A percentile compares a stretch with the other conserved stretches of the same genome.
phyloP scores from a whole-genome alignment of 139 green algal genomes.

The Chlorella sorokiniana region DNA sequence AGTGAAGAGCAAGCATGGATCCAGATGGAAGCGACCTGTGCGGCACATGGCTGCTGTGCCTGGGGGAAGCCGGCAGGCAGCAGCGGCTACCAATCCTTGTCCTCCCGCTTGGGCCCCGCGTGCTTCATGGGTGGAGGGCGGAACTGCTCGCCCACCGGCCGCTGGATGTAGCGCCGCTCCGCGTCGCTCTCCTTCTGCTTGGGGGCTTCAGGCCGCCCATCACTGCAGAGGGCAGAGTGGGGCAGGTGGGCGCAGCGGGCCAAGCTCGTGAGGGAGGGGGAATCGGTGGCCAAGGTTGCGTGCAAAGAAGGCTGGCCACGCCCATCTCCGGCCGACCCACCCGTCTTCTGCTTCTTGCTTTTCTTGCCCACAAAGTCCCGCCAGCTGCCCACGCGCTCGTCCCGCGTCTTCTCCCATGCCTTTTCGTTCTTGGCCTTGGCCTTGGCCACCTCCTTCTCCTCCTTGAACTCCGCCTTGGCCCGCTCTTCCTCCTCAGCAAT shows the following conservation, averaged over 20 bases:
- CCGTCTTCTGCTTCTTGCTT: slow-evolving; percentile 54
- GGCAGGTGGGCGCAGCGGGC: background rate
- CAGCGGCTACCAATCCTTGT: slow-evolving; percentile 1
- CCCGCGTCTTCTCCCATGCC: slow-evolving; percentile 81
- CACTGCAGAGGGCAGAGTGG: background rate
- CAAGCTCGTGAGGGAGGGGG: background rate
- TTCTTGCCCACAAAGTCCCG: slow-evolving; percentile 74
- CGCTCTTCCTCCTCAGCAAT: slow-evolving; percentile 75
- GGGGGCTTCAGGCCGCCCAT: slow-evolving; percentile 47
- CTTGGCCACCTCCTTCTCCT: slow-evolving; percentile 77
- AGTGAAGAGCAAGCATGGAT: no score
- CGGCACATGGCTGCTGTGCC: no score
- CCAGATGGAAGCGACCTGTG: no score
- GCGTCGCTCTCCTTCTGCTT: slow-evolving; percentile 61
- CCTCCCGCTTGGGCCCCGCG: slow-evolving; percentile 14
- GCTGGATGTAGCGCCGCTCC: slow-evolving; percentile 84
- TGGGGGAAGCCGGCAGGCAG: no score
- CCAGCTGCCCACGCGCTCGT: slow-evolving; percentile 80
- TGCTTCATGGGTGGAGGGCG: slow-evolving; percentile 46
- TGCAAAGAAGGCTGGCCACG: background rate
- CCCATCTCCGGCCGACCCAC: slow-evolving; percentile 4
- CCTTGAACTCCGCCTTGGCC: slow-evolving; percentile 50
- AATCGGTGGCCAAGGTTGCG: background rate
- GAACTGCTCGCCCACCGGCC: slow-evolving; percentile 72
- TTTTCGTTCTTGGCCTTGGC: slow-evolving; percentile 71